Evolutionary conservation across 139 green algal genomes (phyloP).

Genomic region (Penium margaritaceum): DNA sequence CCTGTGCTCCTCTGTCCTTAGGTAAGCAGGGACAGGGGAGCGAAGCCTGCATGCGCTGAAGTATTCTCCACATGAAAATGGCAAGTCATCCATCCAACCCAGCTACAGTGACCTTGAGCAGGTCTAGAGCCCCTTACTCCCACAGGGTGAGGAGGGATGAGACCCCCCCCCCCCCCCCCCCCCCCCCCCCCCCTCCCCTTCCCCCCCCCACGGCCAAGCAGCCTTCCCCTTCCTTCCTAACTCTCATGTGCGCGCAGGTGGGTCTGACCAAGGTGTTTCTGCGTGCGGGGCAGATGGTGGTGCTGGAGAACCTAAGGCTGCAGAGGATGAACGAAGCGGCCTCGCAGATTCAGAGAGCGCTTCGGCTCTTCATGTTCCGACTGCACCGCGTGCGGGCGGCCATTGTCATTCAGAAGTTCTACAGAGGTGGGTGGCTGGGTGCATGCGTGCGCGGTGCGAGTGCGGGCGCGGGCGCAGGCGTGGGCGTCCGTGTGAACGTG

Average conservation of each 20-base stretch:
- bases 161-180: background rate
- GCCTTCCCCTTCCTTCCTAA: background rate
- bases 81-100: no score
- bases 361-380: conserved; percentile 19
- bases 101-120: no score
- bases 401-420: conserved; percentile 25
- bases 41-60: no score
- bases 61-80: no score
- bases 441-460: background rate
- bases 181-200: no score
- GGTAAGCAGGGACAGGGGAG: no score
- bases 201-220: background rate
- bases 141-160: no score
- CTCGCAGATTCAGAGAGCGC: conserved; percentile 49
- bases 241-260: conserved; percentile 53
- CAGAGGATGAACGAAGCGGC: conserved; percentile 77
- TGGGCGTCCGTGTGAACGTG: background rate
- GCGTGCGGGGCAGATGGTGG: conserved; percentile 74
- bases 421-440: conserved; percentile 22
- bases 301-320: conserved; percentile 29
- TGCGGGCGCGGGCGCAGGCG: background rate
- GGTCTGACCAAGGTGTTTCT: conserved; percentile 78
- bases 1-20: no score
- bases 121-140: no score
- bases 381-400: conserved; percentile 10